phyloP scores from a whole-genome alignment of 2,329 filamentous ascomycete genomes.

The Septoria petroselini region DNA sequence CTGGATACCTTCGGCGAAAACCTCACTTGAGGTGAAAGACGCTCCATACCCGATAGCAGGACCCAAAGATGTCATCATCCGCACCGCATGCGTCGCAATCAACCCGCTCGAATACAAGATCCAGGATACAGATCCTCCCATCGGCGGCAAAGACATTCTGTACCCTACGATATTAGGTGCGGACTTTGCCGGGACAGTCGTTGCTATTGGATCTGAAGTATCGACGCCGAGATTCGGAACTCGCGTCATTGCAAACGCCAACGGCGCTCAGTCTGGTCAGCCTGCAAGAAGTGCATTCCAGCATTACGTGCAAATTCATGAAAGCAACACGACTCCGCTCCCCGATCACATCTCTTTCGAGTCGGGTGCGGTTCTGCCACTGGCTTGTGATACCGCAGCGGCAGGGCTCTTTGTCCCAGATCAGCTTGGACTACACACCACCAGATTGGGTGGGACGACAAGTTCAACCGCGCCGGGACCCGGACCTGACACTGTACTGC shows the following conservation, averaged over 20 bases:
- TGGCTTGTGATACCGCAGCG: slow-evolving; percentile 14
- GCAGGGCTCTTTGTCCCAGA: slow-evolving; percentile 11
- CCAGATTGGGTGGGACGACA: neutral
- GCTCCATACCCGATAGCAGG: slow-evolving; percentile 26
- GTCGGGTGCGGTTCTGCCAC: slow-evolving; percentile 5
- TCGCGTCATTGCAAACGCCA: slow-evolving; percentile 6
- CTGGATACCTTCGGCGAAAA: slow-evolving; percentile 18
- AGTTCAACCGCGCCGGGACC: neutral
- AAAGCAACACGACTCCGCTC: neutral
- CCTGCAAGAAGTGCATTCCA: slow-evolving; percentile 11
- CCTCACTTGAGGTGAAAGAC: slow-evolving; percentile 22
- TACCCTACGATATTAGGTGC: slow-evolving; percentile 34
- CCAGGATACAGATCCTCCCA: slow-evolving; percentile 30
- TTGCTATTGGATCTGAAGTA: slow-evolving; percentile 31
- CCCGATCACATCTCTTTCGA: slow-evolving; percentile 1
- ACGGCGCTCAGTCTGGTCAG: slow-evolving; percentile 3
- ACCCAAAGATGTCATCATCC: slow-evolving; percentile 38
- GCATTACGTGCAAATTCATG: slow-evolving; percentile 2
- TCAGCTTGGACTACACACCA: slow-evolving; percentile 9
- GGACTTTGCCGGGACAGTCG: slow-evolving; percentile 32
- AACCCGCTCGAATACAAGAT: slow-evolving; percentile 41
- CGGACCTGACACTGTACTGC: slow-evolving; percentile 35
- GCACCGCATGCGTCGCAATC: slow-evolving; percentile 38
- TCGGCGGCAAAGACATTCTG: slow-evolving; percentile 13
- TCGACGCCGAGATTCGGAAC: slow-evolving; percentile 18